Base-by-base conservation (phyloP, 176 grass and related monocot genomes). In the Poa annua region DNA sequence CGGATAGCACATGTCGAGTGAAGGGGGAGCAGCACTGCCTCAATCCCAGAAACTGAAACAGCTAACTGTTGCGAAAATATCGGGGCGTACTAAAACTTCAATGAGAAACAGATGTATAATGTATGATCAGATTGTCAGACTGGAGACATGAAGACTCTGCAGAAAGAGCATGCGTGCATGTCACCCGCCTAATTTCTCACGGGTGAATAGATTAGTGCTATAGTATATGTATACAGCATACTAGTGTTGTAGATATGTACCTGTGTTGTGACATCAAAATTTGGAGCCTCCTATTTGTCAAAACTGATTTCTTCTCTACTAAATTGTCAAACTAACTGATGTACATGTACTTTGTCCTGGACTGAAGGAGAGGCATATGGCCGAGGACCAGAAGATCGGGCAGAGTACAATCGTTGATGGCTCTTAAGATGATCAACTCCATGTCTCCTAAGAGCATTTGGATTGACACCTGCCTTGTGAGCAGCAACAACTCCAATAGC, bases 381-480 rank as follows among this genome's bases (percentile, higher is more conserved):
- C 75, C 74, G 17, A 68, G 15, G 48, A 88, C 12, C 68, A 54
- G 44, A 72, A 66, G 78, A 81, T 11, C 24, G 42, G 0, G 47
- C 36, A 33, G 80, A 66, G 22, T 80, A 90, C 74, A 84, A 74
- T 60, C 8, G 78, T 63, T 13, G 70, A 69, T 35, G 42, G 48
- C 72, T 80, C 67, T 87, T 89, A 71, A 96, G 79, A 85, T 81
- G 90, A 73, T 80, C 87, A 66, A 94, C 63, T 11, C 87, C 77
- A 32, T 82, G 77, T 79, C 86, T 92, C 88, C 85, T 85, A 22
- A 99, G 91, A 57, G 96, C 78, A 71, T 87, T 80, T 85, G 91
- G 93, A 61, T 96, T 84, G 50, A 99, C 65, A 52, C 93, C 96
- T 65, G 93, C 89, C 81, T 92, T 99, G 75, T 96, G 96, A 90